Evolutionary conservation across 768 basidiomycete genomes (phyloP), one percentile per base, ranked within the genome.

Genomic region (Cytidiella melzeri): DNA sequence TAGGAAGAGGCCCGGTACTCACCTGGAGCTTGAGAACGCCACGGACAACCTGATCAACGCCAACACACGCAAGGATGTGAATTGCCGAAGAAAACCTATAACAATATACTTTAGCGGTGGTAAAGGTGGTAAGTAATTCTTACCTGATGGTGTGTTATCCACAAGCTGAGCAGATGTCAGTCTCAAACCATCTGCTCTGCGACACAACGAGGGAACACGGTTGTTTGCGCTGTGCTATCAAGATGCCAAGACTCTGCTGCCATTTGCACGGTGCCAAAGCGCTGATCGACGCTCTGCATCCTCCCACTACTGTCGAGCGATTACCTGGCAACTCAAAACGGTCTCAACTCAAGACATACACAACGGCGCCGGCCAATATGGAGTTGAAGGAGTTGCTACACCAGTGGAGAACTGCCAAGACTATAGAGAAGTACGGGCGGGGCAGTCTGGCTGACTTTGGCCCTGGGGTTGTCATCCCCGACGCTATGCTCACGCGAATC

Each of bases 401-500:
- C 7, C 51, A 43, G 6, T 64, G 61, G 55, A 45, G 55, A 6
- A 37, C 41, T 2, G 21, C 52, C 15, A 19, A 53, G 18, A 50
- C 48, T 7, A 18, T 24, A 13, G 19, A 40, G n/a, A 26, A 15
- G 12, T 53, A 48, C 18, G 52, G 49, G n/a, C 15, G 18, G 3
- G 48, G 48, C 13, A 23, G 43, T n/a, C 46, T 57, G 5, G 20
- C 39, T 5, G 43, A 55, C 34, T 44, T 57, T 13, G 60, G 61
- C 6, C 38, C 55, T 1, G 43, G 57, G 19, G 20, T 61, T 1
- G 19, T 67, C 19, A 45, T 66, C 45, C 39, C 55, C 4, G 51
- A 58, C 30, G 24, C 48, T 0, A 46, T 63, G 5, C 42, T 64
- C 15, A 42, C 47, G 1, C 55, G 58, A n/a, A 61, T 67, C 12